Percentiles rank a stretch among this genome's conserved stretches.
phyloP scores from a whole-genome alignment of 2,329 filamentous ascomycete species.

The Setomelanomma holmii region DNA sequence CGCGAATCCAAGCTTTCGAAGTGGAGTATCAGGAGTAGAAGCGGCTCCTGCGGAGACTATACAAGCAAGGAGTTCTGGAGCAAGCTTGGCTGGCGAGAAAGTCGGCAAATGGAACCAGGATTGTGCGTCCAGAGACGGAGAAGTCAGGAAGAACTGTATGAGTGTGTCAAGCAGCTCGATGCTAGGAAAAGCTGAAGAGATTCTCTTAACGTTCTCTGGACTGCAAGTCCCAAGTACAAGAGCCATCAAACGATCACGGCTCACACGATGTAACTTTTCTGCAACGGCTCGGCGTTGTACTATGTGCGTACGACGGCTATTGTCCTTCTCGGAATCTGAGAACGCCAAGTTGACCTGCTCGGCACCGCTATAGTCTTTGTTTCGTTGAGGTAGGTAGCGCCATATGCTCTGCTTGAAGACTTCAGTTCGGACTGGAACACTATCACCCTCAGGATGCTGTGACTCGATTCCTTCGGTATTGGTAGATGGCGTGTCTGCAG shows the following conservation, averaged over 20 bases:
- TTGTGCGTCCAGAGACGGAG: conserved; percentile 63
- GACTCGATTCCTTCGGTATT: conserved; percentile 25
- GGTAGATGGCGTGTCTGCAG: conserved; percentile 35
- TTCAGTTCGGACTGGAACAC: conserved; percentile 32
- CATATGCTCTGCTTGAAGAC: conserved; percentile 54
- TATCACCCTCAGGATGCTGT: conserved; percentile 25
- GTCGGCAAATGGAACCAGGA: conserved; percentile 69
- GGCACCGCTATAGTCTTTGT: conserved; percentile 31
- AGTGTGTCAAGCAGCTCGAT: conserved; percentile 67
- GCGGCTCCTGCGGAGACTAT: conserved; percentile 68
- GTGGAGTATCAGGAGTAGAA: conserved; percentile 61
- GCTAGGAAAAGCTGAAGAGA: conserved; percentile 68
- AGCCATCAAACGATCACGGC: conserved; percentile 67
- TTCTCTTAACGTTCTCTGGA: conserved; percentile 56
- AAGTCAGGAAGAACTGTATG: conserved; percentile 66
- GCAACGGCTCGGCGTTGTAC: conserved; percentile 48
- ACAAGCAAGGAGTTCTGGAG: conserved; percentile 66
- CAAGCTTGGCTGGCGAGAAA: conserved; percentile 62
- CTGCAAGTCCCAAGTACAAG: conserved; percentile 68
- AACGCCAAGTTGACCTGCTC: conserved; percentile 51
- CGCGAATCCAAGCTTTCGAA: conserved; percentile 66
- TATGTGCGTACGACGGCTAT: conserved; percentile 40
- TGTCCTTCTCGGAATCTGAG: conserved; percentile 42
- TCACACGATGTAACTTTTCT: conserved; percentile 51
- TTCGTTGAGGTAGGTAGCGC: conserved; percentile 51